phyloP scores from a whole-genome alignment of 805 yeast species.

The Wickerhamiella sorbophila region DNA sequence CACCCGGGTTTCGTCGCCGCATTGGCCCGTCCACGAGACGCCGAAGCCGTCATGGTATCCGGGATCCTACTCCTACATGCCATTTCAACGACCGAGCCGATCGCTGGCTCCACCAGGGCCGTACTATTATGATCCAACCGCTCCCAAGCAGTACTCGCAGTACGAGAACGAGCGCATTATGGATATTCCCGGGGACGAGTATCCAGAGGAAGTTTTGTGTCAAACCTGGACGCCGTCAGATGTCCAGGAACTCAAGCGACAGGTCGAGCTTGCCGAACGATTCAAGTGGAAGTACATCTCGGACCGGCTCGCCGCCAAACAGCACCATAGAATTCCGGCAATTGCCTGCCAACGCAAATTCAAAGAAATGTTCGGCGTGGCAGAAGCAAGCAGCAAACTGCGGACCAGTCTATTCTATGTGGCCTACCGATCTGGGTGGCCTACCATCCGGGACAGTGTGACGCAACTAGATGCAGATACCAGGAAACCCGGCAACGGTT shows the following conservation, averaged over 20 bases:
- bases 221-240: constrained; percentile 31
- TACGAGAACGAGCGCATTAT: constrained; percentile 6
- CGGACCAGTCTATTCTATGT: constrained; percentile 44
- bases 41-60: not conserved
- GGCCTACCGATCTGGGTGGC: constrained; percentile 35
- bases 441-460: constrained; percentile 11
- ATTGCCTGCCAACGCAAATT: constrained; percentile 42
- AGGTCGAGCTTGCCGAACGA: constrained; percentile 39
- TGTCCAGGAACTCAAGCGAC: constrained; percentile 31
- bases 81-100: not conserved
- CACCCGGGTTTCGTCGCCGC: not conserved
- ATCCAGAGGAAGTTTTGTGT: constrained; percentile 4
- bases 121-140: not conserved
- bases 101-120: not conserved
- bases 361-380: constrained; percentile 40
- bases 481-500: too few relatives aligned
- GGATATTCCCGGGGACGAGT: constrained; percentile 12
- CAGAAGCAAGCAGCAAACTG: constrained; percentile 33
- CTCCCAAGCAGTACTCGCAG: not conserved
- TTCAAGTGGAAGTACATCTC: constrained; percentile 49
- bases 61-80: not conserved
- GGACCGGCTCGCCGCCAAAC: constrained; percentile 20
- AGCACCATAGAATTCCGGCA: constrained; percentile 33
- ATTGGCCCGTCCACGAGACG: not conserved
- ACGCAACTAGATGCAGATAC: constrained; percentile 8